A percentile compares a stretch with the other conserved stretches of the same genome.
Evolutionary conservation across 495 filamentous ascomycete species (phyloP).

Genomic region (Aspergillus ostianus): DNA sequence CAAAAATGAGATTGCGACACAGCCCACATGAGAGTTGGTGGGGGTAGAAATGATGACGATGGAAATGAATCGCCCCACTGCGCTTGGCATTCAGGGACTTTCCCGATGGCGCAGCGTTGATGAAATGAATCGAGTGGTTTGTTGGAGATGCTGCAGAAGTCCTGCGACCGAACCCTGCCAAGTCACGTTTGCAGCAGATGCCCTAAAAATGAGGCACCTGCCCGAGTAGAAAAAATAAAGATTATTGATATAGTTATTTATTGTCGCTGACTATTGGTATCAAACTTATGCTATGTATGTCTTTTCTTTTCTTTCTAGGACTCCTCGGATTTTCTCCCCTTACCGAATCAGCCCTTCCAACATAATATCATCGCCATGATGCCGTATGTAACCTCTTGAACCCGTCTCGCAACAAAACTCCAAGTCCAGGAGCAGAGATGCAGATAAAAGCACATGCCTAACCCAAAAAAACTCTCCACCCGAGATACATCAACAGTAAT

Average conservation of each 20-base stretch:
- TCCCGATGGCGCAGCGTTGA: no score
- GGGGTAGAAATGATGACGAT: background rate
- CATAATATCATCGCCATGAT: background rate
- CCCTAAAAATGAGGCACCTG: no score
- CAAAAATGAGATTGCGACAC: background rate
- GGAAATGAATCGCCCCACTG: background rate
- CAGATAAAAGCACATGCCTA: background rate
- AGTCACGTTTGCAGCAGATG: background rate
- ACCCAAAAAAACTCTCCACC: background rate
- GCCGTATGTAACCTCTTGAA: background rate
- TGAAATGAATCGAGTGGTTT: no score
- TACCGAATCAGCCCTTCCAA: no score
- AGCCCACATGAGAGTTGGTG: background rate
- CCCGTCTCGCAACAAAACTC: background rate
- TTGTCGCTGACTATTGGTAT: background rate
- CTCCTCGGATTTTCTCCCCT: background rate
- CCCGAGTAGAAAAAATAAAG: no score
- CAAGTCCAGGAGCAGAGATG: background rate
- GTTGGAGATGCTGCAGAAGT: no score
- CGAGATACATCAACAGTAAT: background rate
- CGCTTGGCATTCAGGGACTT: background rate
- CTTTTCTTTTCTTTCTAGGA: background rate
- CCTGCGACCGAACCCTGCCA: no score
- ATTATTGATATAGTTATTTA: background rate
- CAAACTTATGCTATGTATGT: background rate